Conservation (phyloP, 2,329 filamentous ascomycete species). For the Nigrospora oryzae region DNA sequence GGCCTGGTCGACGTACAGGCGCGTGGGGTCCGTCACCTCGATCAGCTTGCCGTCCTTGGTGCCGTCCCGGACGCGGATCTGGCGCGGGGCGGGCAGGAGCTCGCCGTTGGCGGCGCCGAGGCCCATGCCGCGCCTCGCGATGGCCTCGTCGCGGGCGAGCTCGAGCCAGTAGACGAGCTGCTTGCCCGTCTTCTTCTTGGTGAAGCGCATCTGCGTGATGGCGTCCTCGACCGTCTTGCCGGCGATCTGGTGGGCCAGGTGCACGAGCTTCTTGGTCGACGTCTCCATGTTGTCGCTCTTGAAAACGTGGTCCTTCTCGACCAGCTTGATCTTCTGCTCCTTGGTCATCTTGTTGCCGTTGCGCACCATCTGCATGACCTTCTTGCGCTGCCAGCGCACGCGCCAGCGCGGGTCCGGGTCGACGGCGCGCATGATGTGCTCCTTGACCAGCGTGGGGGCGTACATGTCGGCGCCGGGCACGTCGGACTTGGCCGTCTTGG, state of each 20-base stretch:
- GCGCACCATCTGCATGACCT: conserved; percentile 69
- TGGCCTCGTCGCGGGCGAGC: conserved; percentile 71
- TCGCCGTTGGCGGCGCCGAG: conserved; percentile 40
- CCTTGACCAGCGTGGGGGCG: conserved; percentile 17
- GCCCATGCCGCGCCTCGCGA: conserved; percentile 80
- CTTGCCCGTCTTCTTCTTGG: conserved; percentile 81
- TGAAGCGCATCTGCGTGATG: conserved; percentile 89
- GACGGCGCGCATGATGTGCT: conserved; percentile 52
- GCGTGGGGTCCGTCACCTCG: conserved; percentile 63
- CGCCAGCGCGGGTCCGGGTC: conserved; percentile 70
- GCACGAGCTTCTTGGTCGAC: conserved; percentile 82
- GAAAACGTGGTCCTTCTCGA: conserved; percentile 44
- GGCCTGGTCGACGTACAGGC: conserved; percentile 83
- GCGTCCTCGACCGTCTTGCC: conserved; percentile 94
- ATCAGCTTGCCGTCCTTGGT: conserved; percentile 70
- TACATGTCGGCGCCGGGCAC: neutral
- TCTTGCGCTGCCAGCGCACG: conserved; percentile 72
- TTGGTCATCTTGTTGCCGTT: conserved; percentile 58
- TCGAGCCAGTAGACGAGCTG: conserved; percentile 75
- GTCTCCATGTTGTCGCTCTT: conserved; percentile 73
- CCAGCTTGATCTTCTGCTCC: conserved; percentile 58
- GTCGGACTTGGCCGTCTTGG: conserved; percentile 2
- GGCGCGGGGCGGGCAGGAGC: conserved; percentile 32
- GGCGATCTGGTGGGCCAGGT: conserved; percentile 77
- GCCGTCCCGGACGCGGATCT: conserved; percentile 68